Evolutionary conservation across 1,284 basidiomycete species (phyloP), one percentile per base, ranked within the genome.

Genomic region (Austroboletus olivaceoglutinosus): DNA sequence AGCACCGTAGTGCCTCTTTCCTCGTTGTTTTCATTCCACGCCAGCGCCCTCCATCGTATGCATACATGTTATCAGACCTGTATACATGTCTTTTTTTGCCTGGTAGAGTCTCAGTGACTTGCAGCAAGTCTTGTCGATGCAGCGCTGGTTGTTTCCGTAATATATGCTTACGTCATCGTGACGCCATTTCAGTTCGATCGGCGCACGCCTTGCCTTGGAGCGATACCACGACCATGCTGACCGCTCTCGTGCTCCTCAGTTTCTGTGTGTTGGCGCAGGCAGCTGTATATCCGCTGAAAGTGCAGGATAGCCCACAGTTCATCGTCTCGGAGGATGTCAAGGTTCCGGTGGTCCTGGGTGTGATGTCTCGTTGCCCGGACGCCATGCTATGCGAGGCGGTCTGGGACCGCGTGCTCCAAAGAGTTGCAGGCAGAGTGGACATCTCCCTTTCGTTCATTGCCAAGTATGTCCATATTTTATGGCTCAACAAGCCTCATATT

Each of bases 331-430:
- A 66, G 40, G 69, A 72, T 56, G 64, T 74, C 59, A 82, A 80
- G 70, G 85, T 82, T 36, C 74, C 77, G 38, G 76, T 81, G 18
- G 72, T 67, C 33, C 72, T 91, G 21, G 88, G 86, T 21, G 87
- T 91, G 37, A 90, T 89, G 87, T 86, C 85, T 58, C 79, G 77
- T 41, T 89, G 89, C 64, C 86, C 87, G 2, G 89, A 91, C 56
- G 88, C 88, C 6, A 64, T 90, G 22, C 62, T 86, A 16, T 94
- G 91, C 64, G 91, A 95, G 68, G 73, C 75, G 18, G 76, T 89
- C 1, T 91, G 93, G 69, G 81, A 91, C 61, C 70, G 80, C 47
- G 90, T 93, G 22, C 65, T 93, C 33, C 70, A 77, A 36, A 73
- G 76, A 48, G 83, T 86, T 2, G 72, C 72, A 8, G 71, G 80